phyloP scores from a whole-genome alignment of 2,329 filamentous ascomycete genomes.

The Aspergillus sp. region DNA sequence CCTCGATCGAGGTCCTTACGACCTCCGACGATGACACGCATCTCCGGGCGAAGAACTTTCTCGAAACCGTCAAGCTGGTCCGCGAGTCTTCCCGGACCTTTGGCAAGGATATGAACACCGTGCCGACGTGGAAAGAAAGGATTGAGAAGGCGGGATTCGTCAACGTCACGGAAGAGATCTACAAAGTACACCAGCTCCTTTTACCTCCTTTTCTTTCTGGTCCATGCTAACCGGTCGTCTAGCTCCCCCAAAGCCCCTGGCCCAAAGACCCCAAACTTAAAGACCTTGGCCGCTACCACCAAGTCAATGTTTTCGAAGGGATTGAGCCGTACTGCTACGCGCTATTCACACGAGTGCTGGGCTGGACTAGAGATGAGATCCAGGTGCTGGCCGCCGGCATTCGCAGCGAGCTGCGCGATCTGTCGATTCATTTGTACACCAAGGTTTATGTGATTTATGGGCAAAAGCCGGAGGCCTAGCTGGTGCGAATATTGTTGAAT shows the following conservation, averaged over 20 bases:
- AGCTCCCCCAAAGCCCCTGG: constrained; percentile 47
- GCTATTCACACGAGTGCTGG: constrained; percentile 32
- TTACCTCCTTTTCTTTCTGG: not conserved
- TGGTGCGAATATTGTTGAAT: not conserved
- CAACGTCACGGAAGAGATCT: constrained; percentile 43
- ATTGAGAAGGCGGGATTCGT: constrained; percentile 47
- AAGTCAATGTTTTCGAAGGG: constrained; percentile 30
- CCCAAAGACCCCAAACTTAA: constrained; percentile 46
- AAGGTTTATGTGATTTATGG: constrained; percentile 24
- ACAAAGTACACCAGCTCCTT: constrained; percentile 25
- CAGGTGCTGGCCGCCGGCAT: constrained; percentile 32
- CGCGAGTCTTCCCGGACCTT: constrained; percentile 21
- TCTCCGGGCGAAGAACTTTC: constrained; percentile 15
- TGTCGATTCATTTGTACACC: constrained; percentile 30
- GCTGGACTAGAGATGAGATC: constrained; percentile 31
- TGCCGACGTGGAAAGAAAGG: constrained; percentile 30
- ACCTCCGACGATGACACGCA: constrained; percentile 53
- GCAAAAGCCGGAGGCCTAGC: constrained; percentile 8
- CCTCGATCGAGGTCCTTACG: constrained; percentile 83
- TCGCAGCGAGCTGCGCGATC: constrained; percentile 30
- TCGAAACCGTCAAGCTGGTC: constrained; percentile 22
- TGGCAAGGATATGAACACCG: constrained; percentile 26
- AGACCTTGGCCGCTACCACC: constrained; percentile 40
- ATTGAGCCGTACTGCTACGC: constrained; percentile 29
- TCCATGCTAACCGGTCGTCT: constrained; percentile 3